Evolutionary conservation across 768 basidiomycete species (phyloP).

Genomic region (Serendipita sp.): DNA sequence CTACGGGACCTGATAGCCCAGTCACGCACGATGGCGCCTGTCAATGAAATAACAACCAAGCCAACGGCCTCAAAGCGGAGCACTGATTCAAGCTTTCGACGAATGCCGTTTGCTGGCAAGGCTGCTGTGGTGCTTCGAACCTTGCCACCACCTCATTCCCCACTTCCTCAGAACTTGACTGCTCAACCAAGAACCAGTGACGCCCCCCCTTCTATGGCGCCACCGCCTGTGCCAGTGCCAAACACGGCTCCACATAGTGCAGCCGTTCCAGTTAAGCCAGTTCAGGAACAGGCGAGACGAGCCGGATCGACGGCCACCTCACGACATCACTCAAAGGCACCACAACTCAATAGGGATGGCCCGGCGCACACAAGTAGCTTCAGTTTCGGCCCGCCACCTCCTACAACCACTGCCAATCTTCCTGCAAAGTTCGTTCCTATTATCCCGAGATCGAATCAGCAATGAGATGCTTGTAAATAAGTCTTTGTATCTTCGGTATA

Average conservation of each 20-base stretch:
- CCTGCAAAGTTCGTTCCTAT: conserved; percentile 1
- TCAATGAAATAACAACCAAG: neutral
- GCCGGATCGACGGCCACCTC: neutral
- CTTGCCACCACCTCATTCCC: neutral
- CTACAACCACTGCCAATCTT: neutral
- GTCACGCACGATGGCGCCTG: neutral
- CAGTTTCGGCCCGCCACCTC: conserved; percentile 1
- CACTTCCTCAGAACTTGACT: neutral
- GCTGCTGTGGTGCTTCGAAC: neutral
- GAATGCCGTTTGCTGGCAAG: neutral
- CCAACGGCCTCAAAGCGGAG: neutral
- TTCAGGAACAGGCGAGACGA: neutral
- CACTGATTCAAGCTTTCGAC: neutral
- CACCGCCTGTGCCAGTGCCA: neutral
- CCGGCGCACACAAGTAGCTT: neutral
- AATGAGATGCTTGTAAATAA: neutral
- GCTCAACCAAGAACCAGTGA: neutral
- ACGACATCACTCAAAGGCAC: neutral
- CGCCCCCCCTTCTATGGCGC: neutral
- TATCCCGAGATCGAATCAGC: neutral
- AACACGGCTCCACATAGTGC: neutral
- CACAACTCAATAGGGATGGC: neutral
- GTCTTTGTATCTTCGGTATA: no score
- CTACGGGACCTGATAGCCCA: neutral
- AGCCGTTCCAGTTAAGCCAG: neutral